These are phyloP conservation scores for Atkinsonella texensis DNA, from an alignment of 2,329 filamentous ascomycete species.

Conservation along the genomic window DNA sequence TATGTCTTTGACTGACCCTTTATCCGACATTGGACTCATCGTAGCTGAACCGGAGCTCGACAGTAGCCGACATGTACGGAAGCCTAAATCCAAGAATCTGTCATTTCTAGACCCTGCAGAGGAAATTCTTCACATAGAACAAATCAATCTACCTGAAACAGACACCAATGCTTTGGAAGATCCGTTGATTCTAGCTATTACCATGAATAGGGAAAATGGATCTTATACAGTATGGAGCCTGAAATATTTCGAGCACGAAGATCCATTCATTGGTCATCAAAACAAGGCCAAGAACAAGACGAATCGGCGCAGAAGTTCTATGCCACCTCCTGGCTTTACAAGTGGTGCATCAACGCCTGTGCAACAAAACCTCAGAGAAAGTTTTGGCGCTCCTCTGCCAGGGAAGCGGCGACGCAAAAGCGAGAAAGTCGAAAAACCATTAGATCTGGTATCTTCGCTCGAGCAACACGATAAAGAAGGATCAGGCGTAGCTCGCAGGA, in stretches of 20 bases:
- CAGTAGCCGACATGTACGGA: constrained; percentile 16
- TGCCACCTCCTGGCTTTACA: constrained; percentile 55
- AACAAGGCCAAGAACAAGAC: constrained; percentile 34
- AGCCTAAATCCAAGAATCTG: constrained; percentile 28
- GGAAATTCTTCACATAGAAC: constrained; percentile 73
- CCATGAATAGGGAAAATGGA: constrained; percentile 63
- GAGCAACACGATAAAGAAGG: constrained; percentile 51
- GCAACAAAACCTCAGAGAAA: constrained; percentile 62
- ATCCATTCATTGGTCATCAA: constrained; percentile 35
- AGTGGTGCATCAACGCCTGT: constrained; percentile 70
- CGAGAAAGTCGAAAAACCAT: constrained; percentile 36
- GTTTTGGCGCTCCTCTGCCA: constrained; percentile 51
- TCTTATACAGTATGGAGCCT: constrained; percentile 79
- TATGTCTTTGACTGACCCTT: constrained; percentile 74
- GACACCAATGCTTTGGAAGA: constrained; percentile 25
- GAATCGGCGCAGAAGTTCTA: constrained; percentile 46
- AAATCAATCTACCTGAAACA: constrained; percentile 43
- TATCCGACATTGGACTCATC: constrained; percentile 75
- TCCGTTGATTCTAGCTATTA: constrained; percentile 63
- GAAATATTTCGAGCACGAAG: constrained; percentile 60
- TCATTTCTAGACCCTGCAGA: constrained; percentile 61
- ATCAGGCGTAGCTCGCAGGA: constrained; percentile 40
- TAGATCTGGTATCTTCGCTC: constrained; percentile 58
- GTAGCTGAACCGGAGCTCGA: constrained; percentile 45
- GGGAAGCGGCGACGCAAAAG: constrained; percentile 42